Base-by-base conservation (phyloP, 2,329 filamentous ascomycete species). In the Microcyclosporella mali region DNA sequence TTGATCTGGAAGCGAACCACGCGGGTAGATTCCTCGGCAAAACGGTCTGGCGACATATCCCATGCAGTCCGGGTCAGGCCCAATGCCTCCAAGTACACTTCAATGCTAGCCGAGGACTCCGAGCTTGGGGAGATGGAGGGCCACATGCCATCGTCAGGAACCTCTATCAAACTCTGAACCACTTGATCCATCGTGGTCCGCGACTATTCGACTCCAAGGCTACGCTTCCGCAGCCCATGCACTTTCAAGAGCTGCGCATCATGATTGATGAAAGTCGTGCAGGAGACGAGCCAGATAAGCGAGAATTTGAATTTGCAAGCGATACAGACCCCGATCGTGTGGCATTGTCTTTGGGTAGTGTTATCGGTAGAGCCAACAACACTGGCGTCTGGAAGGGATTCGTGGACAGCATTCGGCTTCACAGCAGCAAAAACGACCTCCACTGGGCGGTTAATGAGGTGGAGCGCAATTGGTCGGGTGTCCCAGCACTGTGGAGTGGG, bases 81-180 rank as follows among this genome's bases (percentile, higher is more conserved):
- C 34, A 41, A 9, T 37, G 37, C 17, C 29, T 53, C 11, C 31
- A 46, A 17, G 43, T 46, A 17, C 40, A 33, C 30, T 55, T 47
- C 28, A 45, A 47, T 16, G 39, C 51, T 3, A 39, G 27, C 9
- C 29, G 44, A 29, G 46, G 45, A 2, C 47, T 50, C 14, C 41
- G 42, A 9, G 39, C 41, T 16, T 50, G 49, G 45, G 47, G 49
- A 7, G 47, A 45, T 28, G 49, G 51, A 3, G 45, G 49, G 4
- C 49, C 49, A 6, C 45, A 42, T 31, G 38, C 38, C 12, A 50
- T 54, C 16, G 46, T 45, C 2, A 31, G 37, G 15, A 43, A 43
- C 9, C 37, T 55, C 27, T 53, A 47, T 14, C 52, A 55, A 40
- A 51, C 46, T 6, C 39, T 53, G 12, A 53, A 55, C 32, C 42